Evolutionary conservation across 1,284 basidiomycete species (phyloP), one percentile per base, ranked within the genome.

Genomic region (Athelia psychrophila): DNA sequence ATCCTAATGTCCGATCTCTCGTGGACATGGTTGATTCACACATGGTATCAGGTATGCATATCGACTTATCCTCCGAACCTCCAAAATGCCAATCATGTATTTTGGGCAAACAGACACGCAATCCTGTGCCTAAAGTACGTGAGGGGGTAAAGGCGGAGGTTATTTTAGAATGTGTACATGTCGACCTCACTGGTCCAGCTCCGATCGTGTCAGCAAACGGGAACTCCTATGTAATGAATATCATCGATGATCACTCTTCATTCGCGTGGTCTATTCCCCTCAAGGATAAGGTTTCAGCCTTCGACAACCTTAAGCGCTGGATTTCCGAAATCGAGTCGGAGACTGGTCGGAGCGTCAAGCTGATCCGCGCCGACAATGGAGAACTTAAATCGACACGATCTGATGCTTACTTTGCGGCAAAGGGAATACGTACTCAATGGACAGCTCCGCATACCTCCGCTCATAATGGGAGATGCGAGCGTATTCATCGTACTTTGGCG

Each of bases 221-320:
- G 0, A 64, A 68, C 48, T 3, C 51, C 0, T 74, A 71, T 50
- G 48, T 63, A 0, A 64, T 75, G 57, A 63, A 74, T 50, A 53
- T 74, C 1, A 57, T 74, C 3, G 67, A 74, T 53, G 66, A 75
- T 40, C 64, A 44, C 46, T 61, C 66, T 0, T 54, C 55, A 12
- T 56, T 54, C n/a, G 47, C 51, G 0, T 74, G 69, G 69, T 44
- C 60, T 3, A 62, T 70, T 9, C 67, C 63, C 0, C 49, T 73
- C 0, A 54, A 51, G 10, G 45, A 47, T 0, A 74, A 73, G 54
- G 50, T 36, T 4, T 50, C 59, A 0, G 62, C 66, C 0, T 56
- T 61, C 8, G 20, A 42, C 0, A 32, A 40, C 8, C 59, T 71
- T 2, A 48, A 54, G 4, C 54, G 44, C 2, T 73, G 72, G 68